These are phyloP conservation scores for Choanephora cucurbitarum DNA, from an alignment of 371 early-diverging fungal genomes.

Conservation along the genomic window DNA sequence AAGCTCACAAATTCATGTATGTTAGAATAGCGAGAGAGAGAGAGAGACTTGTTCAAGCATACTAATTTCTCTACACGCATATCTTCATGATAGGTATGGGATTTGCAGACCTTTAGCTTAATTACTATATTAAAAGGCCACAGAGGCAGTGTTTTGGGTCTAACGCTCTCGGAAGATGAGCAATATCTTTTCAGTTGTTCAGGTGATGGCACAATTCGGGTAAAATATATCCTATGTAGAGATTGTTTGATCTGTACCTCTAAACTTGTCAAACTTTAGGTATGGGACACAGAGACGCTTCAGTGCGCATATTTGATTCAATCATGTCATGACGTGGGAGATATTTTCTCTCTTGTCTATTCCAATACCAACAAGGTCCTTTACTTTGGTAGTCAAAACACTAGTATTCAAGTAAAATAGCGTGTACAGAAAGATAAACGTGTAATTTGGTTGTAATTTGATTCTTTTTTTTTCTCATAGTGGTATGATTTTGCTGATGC, in stretches of 20 bases:
- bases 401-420: slow-evolving; percentile 72
- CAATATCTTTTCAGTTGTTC: slow-evolving; percentile 72
- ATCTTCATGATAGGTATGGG: slow-evolving; percentile 80
- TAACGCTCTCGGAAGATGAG: slow-evolving; percentile 58
- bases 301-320: slow-evolving; percentile 66
- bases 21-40: no score
- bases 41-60: no score
- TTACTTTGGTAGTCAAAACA: slow-evolving; percentile 81
- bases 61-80: not conserved
- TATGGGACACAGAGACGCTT: slow-evolving; percentile 69
- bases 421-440: not conserved
- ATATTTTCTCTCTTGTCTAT: slow-evolving; percentile 72
- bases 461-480: slow-evolving; percentile 24
- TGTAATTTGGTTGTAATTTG: not conserved
- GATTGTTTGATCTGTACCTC: no score
- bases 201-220: slow-evolving; percentile 38
- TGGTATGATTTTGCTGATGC: slow-evolving; percentile 65
- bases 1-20: slow-evolving; percentile 63
- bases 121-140: slow-evolving; percentile 66
- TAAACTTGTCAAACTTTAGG: not conserved
- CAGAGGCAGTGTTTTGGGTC: slow-evolving; percentile 65
- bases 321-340: slow-evolving; percentile 77
- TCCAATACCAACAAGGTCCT: slow-evolving; percentile 53
- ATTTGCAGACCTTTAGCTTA: slow-evolving; percentile 62
- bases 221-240: no score